Evolutionary conservation across 2,329 filamentous ascomycete genomes (phyloP), one percentile per base, ranked within the genome.

Genomic region (Penicillium sp.): DNA sequence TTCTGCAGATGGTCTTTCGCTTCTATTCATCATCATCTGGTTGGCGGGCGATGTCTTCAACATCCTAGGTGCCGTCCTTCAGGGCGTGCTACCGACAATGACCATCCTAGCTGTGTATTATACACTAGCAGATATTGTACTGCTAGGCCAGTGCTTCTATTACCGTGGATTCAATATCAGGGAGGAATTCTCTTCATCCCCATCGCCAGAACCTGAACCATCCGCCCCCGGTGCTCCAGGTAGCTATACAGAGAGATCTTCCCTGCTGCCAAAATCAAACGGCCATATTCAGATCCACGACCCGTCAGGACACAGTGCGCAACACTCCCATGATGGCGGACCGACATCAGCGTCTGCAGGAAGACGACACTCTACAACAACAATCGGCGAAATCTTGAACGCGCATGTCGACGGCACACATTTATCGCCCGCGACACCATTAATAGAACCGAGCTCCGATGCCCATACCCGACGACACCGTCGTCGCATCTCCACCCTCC

Each of bases 21-120:
- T 96, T 12, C 86, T 92, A 48, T 98, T 97, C 75, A 84, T 97
- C 65, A 84, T 95, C 52, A 82, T 95, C 63, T 98, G 93, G 93
- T 80, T 96, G 2, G 78, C 86, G 1, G 93, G 93, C 45, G 93
- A 98, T 83, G 84, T 96, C 58, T 96, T 95, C 78, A 97, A 97
- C 67, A 95, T 96, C 55, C 78, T 95, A 2, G 92, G 92, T n/a
- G 88, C 90, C 15, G 83, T 96, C 13, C 71, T 96, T 9, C 92
- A 97, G 69, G 87, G 88, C 47, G 92, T 98, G 6, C 72, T 97
- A 46, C 91, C 93, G 1, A 98, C 92, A 0, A 96, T 97, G 90
- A 85, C 89, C 54, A 95, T 95, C 46, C 77, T 96, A n/a, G 91
- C 91, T 10, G 81, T 95, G 13, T 95, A 95, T 70, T 95, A 97